Base-by-base conservation (phyloP, 1,139 yeast genomes). In the Sugiyamaella castrensis region DNA sequence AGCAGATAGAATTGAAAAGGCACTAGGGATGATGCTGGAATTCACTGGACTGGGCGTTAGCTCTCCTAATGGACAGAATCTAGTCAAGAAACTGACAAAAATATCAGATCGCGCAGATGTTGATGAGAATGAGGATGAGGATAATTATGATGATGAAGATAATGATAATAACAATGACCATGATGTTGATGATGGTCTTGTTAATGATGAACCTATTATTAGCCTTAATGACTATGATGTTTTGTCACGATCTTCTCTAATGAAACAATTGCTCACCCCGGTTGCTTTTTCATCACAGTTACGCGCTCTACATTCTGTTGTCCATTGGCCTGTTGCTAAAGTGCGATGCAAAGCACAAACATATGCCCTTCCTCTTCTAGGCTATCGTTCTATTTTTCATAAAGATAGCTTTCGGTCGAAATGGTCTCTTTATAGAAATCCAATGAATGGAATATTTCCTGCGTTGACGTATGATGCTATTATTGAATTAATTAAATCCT, bases 11-110 rank as follows among this genome's bases (percentile, higher is more conserved):
- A 41, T 53, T 19, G 32, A 37, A 16, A 42, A 47, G 6, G 56
- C 58, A 1, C 58, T 54, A 37, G 40, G 41, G 8, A 43, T 41
- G 27, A 50, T 55, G 11, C 39, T 55, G 39, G 40, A 48, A n/a
- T 46, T 35, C 37, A 46, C 47, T 19, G 54, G 52, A 31, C 47
- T 40, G 43, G 47, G 38, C 28, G 46, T 31, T 32, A 3, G 24
- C 24, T 19, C 24, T 3, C 24, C 24, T 19, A 5, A 5, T 5
- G n/a, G 33, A 31, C 13, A 34, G 12, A 39, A 11, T 12, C 27
- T 27, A 11, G 24, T 19, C 29, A 35, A 13, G 28, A 32, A 29
- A 26, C 33, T n/a, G 30, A 5, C 27, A 12, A 15, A 28, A 16
- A 11, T 9, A 12, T 12, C 24, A 19, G 34, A 32, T 19, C 10